Evolutionary conservation across 208 protist genomes (phyloP), one percentile per base, ranked within the genome.

Genomic region (Acanthamoeba sp.): DNA sequence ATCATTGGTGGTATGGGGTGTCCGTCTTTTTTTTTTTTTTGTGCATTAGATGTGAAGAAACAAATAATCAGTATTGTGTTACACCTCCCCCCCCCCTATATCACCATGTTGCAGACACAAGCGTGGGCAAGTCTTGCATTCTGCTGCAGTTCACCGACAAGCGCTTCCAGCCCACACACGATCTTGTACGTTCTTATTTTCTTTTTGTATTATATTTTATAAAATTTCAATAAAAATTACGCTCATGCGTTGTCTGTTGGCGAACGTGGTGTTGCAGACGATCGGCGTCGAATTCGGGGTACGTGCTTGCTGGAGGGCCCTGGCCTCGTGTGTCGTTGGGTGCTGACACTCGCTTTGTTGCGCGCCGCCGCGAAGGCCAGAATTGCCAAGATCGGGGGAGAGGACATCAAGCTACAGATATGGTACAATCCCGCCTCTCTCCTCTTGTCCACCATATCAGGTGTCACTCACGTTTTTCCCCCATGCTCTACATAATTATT

Each of bases 131-230:
- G 97, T 99, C 98, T 45, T 99, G 99, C 95, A 96, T 99, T 52
- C 97, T 99, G 5, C 97, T 99, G 55, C 98, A 99, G 95, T 99
- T 99, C 95, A 99, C 99, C 6, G 99, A 99, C 96, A 99, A 99
- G 95, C 98, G 99, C 48, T 99, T 99, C 95, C 99, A 99, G 97
- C 98, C 99, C 16, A 97, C 99, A 52, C 99, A 99, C 95, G 99
- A 99, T 95, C 95, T 99, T 4, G 73, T 84, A 84, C 73, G 29
- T 38, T 16, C 7, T 52, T 84, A 20, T 9, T 6, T 0, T 32
- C 27, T 0, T 84, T 45, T 80, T 0, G 0, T 29, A 34, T n/a
- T 34, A 80, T 45, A 80, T 24, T 27, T n/a, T n/a, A n/a, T n/a
- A 18, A 32, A 1, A 52, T 52, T 2, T 84, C 27, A 52, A 29